A percentile compares a stretch with the other conserved stretches of the same genome.
Evolutionary conservation across 2,329 filamentous ascomycete genomes (phyloP).

Genomic region (Fusarium sp.): DNA sequence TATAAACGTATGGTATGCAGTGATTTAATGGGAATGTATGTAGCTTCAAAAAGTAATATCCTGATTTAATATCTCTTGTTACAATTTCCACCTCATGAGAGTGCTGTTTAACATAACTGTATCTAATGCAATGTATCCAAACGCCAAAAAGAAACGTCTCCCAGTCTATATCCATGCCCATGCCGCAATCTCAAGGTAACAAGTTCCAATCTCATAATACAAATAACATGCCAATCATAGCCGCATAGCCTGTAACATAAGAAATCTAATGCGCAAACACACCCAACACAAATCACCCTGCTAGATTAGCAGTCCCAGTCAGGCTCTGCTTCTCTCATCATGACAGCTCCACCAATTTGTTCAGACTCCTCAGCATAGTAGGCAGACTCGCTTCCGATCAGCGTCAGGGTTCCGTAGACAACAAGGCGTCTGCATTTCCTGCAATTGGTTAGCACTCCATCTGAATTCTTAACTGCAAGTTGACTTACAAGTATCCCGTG

Average conservation of each 20-base stretch:
- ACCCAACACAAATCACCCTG: neutral
- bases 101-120: constrained; percentile 1
- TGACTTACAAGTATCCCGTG: constrained; percentile 58
- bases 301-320: constrained; percentile 55
- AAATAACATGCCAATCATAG: neutral
- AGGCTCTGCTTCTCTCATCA: constrained; percentile 58
- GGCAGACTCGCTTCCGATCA: constrained; percentile 60
- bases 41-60: neutral
- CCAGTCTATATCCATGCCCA: neutral
- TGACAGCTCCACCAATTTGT: constrained; percentile 59
- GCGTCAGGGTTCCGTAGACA: constrained; percentile 61
- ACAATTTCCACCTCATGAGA: neutral
- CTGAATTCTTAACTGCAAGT: constrained; percentile 9
- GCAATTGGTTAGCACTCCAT: constrained; percentile 16
- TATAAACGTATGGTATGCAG: too few species aligned
- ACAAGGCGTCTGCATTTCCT: constrained; percentile 59
- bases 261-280: neutral
- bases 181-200: neutral
- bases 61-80: constrained; percentile 4
- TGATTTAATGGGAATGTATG: neutral
- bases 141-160: constrained; percentile 16
- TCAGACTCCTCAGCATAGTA: constrained; percentile 60
- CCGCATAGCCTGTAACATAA: neutral
- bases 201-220: neutral
- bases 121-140: constrained; percentile 3